Base-by-base conservation (phyloP, 164 flowering plant species). In the Vitis cinerea region DNA sequence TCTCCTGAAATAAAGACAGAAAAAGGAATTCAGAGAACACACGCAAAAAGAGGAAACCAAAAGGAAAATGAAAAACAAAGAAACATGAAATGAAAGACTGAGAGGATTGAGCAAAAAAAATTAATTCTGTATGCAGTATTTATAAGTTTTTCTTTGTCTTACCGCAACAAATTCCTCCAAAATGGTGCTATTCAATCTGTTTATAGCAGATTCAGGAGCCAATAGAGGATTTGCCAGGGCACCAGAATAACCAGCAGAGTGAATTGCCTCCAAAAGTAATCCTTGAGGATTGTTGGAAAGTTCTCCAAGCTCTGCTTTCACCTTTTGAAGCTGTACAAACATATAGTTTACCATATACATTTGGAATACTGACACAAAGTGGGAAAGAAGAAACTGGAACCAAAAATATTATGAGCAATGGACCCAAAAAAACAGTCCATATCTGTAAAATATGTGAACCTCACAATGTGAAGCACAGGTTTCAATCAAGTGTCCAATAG, bases 141-240 rank as follows among this genome's bases (percentile, higher is more conserved):
- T 2, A 50, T 30, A 9, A 49, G 44, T 53, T 9, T 50, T 3
- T 72, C 4, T 29, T 50, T 30, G 11, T 65, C 93, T 79, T 81
- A 96, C 98, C 75, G 87, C 71, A 75, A 93, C 91, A 81, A 96
- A 92, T 65, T 89, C 86, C 81, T 90, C 94, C 85, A 96, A 67
- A 57, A 87, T 75, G 37, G 75, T 37, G 47, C 87, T 67, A 71
- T 90, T 74, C 72, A 96, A 79, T 78, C 81, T 75, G 76, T 66
- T 76, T 9, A 93, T 11, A 31, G 93, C 83, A 60, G 92, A 79
- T 78, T 92, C 95, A 16, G 97, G 82, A 30, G 94, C 97, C 82
- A 92, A 58, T 65, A 93, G 89, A 64, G 98, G 86, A 81, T 88
- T 85, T n/a, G 87, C 94, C 82, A 89, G 75, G 56, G 97, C 84